A percentile compares a stretch with the other conserved stretches of the same genome.
Conservation (phyloP, 345 rosid species). For the Eucalyptus camaldulensis region DNA sequence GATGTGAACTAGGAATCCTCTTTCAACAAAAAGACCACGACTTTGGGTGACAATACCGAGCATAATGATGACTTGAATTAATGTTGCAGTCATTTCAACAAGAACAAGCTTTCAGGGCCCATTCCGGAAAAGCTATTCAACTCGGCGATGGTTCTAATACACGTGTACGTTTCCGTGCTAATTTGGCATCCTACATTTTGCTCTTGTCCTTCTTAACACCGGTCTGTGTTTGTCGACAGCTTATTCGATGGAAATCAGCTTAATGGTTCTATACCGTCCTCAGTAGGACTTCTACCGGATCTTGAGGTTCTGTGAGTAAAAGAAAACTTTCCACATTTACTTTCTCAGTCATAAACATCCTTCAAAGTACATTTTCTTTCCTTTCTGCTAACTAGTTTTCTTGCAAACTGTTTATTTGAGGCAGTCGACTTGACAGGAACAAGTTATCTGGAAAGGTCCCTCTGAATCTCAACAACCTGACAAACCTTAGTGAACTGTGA, state of each 20-base stretch:
- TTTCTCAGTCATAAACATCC: background rate
- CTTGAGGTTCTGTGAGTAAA: constrained; percentile 98
- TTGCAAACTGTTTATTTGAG: background rate
- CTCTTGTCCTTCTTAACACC: background rate
- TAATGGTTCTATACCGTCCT: constrained; percentile 57
- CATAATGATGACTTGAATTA: background rate
- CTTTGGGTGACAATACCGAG: background rate
- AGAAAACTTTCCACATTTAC: background rate
- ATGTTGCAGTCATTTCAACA: constrained; percentile 80
- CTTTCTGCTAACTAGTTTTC: background rate
- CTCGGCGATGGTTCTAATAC: constrained; percentile 70
- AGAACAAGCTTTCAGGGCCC: constrained; percentile 85
- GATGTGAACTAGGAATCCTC: background rate
- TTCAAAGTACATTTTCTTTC: background rate
- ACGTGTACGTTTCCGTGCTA: constrained; percentile 47
- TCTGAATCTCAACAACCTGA: constrained; percentile 61
- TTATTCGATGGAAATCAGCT: constrained; percentile 81
- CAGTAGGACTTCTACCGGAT: constrained; percentile 59
- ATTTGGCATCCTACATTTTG: background rate
- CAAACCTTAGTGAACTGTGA: constrained; percentile 66
- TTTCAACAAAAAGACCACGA: background rate
- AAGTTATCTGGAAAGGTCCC: constrained; percentile 52
- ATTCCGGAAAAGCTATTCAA: constrained; percentile 69
- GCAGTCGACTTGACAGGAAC: constrained; percentile 95
- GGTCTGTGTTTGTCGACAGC: constrained; percentile 15